Evolutionary conservation across 2,329 filamentous ascomycete genomes (phyloP), one percentile per base, ranked within the genome.

Genomic region (Paraconiothyrium sp.): DNA sequence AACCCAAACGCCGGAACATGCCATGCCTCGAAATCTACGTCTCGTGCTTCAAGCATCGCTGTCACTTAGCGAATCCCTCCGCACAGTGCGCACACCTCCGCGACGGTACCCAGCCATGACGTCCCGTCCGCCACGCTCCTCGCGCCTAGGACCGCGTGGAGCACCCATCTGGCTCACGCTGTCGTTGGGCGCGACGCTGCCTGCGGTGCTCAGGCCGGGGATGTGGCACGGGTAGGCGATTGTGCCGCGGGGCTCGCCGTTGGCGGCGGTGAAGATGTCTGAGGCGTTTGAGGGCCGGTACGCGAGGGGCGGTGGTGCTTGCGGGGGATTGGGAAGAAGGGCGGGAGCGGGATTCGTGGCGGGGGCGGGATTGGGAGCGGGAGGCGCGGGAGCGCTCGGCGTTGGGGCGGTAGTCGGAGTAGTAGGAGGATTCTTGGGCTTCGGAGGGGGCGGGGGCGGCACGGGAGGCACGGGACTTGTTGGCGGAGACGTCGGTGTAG

Each of bases 191-290:
- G 50, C 37, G 11, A 54, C 50, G 20, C 76, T 79, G 34, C 69
- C 74, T 0, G 75, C 75, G 39, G 64, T 61, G 61, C 80, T 84
- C 68, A 88, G 66, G 0, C 84, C 85, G 0, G 86, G 85, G 52
- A 88, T 85, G 9, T 85, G 82, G 74, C 86, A 85, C 30, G 84
- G 83, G 68, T 88, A 88, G 51, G 79, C 81, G 73, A 85, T 86
- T 13, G 84, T 86, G 10, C 85, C 84, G 0, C 79, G 78, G 5
- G 78, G 54, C 16, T 72, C 79, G 22, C 76, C 75, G 46, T 74
- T 76, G 2, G 80, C 75, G 27, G 83, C 79, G 6, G 72, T 76
- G 72, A 76, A 77, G 64, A 77, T 77, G 57, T 77, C 77, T 32
- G 67, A 74, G 1, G 67, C 57, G 35, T 60, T 44, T 61, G 51